These are phyloP conservation scores for Glycine latifolia DNA, from an alignment of 306 rosid species.

Conservation along the genomic window DNA sequence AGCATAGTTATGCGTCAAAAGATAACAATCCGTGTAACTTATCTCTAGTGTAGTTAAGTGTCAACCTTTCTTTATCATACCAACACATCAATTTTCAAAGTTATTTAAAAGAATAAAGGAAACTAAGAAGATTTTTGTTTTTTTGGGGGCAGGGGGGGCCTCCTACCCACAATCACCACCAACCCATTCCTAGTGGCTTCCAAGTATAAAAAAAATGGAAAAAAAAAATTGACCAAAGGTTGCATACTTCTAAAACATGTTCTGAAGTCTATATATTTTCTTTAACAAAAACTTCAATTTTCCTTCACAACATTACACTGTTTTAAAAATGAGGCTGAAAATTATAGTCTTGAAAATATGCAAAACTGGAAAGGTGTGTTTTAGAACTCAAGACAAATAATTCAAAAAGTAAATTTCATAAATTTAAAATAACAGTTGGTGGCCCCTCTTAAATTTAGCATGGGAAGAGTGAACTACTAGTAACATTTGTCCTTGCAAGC, in stretches of 20 bases:
- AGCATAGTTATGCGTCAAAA: no score
- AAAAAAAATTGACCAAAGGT: slow-evolving; percentile 33
- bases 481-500: slow-evolving; percentile 30
- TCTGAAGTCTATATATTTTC: background rate
- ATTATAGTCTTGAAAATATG: slow-evolving; percentile 27
- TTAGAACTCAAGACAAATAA: slow-evolving; percentile 23
- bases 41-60: no score
- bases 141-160: no score
- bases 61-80: no score
- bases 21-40: no score
- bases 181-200: no score
- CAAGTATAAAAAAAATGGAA: background rate
- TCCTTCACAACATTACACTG: background rate
- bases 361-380: slow-evolving; percentile 3
- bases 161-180: no score
- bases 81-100: no score
- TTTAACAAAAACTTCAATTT: slow-evolving; percentile 21
- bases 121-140: no score
- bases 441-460: slow-evolving; percentile 23
- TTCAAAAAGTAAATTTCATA: background rate
- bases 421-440: slow-evolving; percentile 16
- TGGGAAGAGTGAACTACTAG: slow-evolving; percentile 30
- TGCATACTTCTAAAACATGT: slow-evolving; percentile 20
- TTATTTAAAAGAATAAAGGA: no score
- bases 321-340: slow-evolving; percentile 10